Base-by-base conservation (phyloP, 495 filamentous ascomycete genomes). In the Hapsidospora chrysogenum region DNA sequence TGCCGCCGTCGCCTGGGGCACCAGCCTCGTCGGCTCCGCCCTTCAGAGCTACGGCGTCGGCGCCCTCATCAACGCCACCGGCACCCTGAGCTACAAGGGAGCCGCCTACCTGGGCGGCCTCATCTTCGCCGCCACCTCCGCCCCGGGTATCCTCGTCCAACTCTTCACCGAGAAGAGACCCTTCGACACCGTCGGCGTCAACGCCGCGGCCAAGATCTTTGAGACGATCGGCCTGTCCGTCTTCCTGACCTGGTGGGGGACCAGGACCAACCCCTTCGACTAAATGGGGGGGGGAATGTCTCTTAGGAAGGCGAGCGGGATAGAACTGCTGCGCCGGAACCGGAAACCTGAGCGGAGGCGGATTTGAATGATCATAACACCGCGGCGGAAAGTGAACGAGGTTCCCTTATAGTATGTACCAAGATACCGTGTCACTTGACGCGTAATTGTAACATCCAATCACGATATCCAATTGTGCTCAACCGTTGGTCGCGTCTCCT, bases 231-330 rank as follows among this genome's bases (percentile, higher is more conserved):
- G 89, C 23, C 67, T 96, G 28, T 81, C 78, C 37, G 46, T 95
- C 52, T 84, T 95, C 71, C 62, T 97, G 41, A 93, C 83, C 45
- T 97, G 80, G 77, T 97, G 89, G 89, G 89, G 89, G 44, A 94
- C 87, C 35, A 76, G 78, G 46, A 92, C 84, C 54, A 80, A 81
- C 61, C 79, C 84, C 26, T 83, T 83, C 53, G 72, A 80, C 22
- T 67, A 64, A 56, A 43, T 10, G 40, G 20, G 25, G n/a, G 9
- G 16, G 10, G 18, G 9, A 31, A 15, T 7, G 2, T 32, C 16
- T 32, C 2, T 19, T 8, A 16, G 8, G 9, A 19, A 17, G n/a
- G n/a, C n/a, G n/a, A n/a, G n/a, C n/a, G n/a, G n/a, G n/a, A n/a
- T n/a, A n/a, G n/a, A n/a, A n/a, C n/a, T n/a, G n/a, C n/a, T n/a